phyloP scores from a whole-genome alignment of 441 rosid genomes.

The Croton laevigatus region DNA sequence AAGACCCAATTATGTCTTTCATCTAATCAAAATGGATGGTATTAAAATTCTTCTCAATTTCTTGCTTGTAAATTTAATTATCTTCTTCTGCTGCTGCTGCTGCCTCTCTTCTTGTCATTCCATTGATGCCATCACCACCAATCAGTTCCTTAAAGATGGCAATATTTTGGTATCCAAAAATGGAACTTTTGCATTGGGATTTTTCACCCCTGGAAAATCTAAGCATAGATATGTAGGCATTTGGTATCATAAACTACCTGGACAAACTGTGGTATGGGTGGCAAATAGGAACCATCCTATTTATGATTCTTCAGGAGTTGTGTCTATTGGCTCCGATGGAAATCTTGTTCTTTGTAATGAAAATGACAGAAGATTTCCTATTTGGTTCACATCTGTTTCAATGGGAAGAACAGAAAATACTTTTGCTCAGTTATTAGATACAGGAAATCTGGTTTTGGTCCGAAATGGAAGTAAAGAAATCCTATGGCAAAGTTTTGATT shows the following conservation, averaged over 20 bases:
- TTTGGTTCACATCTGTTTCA: constrained; percentile 20
- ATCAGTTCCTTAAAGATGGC: constrained; percentile 6
- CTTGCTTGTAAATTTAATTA: no score
- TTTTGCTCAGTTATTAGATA: constrained; percentile 17
- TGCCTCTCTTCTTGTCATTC: background rate
- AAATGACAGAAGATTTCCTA: background rate
- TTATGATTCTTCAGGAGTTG: constrained; percentile 9
- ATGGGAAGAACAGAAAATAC: background rate
- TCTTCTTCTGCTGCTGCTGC: no score
- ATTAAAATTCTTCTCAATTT: no score
- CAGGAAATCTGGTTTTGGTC: constrained; percentile 27
- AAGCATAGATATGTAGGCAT: constrained; percentile 22
- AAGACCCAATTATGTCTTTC: no score
- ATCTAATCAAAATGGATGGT: no score
- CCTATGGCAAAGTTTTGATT: constrained; percentile 29
- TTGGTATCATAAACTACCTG: constrained; percentile 20
- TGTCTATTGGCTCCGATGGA: background rate
- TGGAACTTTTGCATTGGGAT: constrained; percentile 16
- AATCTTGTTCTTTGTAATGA: constrained; percentile 18
- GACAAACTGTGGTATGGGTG: constrained; percentile 23
- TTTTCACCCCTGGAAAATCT: constrained; percentile 18
- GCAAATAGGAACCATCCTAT: constrained; percentile 24
- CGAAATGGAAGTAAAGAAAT: background rate
- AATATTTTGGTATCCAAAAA: constrained; percentile 14
- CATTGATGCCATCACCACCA: background rate